Percentiles rank a stretch among this genome's conserved stretches.
Evolutionary conservation across 164 flowering plant genomes (phyloP).

Genomic region (Vitis riparia): DNA sequence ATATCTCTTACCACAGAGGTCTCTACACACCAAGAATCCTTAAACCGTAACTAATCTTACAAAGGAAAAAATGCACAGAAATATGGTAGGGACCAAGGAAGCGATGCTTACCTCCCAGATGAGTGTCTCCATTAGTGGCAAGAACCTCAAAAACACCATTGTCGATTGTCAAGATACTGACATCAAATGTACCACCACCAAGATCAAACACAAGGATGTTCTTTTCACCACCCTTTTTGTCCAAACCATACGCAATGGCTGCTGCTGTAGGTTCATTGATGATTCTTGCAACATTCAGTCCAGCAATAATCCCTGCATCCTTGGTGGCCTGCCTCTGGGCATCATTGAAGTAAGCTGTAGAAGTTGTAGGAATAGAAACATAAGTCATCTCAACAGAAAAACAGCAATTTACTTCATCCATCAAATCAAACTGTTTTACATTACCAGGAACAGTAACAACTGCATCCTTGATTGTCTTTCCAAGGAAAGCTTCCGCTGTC

Average conservation of each 20-base stretch:
- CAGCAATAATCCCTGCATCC: conserved; percentile 37
- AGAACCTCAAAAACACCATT: conserved; percentile 51
- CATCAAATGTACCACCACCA: conserved; percentile 64
- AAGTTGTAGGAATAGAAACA: not conserved
- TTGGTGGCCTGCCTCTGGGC: conserved; percentile 42
- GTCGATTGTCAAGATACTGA: conserved; percentile 45
- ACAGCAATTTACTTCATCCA: not conserved
- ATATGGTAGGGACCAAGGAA: not conserved
- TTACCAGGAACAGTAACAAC: conserved; percentile 55
- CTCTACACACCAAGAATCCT: no score
- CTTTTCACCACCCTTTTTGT: conserved; percentile 33
- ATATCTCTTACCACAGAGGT: no score
- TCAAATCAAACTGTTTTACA: not conserved
- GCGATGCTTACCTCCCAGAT: conserved; percentile 40
- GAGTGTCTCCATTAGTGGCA: conserved; percentile 53
- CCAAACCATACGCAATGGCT: conserved; percentile 38
- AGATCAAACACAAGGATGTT: conserved; percentile 50
- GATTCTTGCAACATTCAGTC: conserved; percentile 32
- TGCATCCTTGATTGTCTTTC: conserved; percentile 47
- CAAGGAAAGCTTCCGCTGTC: conserved; percentile 51
- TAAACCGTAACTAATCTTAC: no score
- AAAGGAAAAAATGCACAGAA: not conserved
- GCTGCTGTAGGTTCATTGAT: conserved; percentile 41
- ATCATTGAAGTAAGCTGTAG: conserved; percentile 37
- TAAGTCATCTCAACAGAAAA: not conserved